Conservation (phyloP, 2,329 filamentous ascomycete species). For the Fusarium pilosicola region DNA sequence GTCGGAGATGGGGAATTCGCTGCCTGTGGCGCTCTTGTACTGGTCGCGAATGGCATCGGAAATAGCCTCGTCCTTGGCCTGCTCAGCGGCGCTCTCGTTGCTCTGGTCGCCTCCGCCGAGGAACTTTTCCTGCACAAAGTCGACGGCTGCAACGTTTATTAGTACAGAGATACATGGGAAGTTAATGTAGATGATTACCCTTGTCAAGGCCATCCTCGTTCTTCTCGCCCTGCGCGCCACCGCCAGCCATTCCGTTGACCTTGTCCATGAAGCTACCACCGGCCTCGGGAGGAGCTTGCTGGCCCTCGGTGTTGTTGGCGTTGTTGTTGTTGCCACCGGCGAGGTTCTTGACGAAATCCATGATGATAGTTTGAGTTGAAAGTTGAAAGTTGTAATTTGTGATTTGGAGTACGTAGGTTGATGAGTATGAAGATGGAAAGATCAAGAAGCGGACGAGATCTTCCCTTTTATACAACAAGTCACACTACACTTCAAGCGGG, state of each 20-base stretch:
- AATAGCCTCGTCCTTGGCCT: slow-evolving; percentile 85
- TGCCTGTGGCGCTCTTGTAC: slow-evolving; percentile 76
- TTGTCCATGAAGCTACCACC: slow-evolving; percentile 70
- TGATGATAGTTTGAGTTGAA: slow-evolving; percentile 44
- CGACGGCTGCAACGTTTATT: slow-evolving; percentile 65
- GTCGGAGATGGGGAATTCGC: slow-evolving; percentile 75
- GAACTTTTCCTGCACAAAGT: slow-evolving; percentile 80
- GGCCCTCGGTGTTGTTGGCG: slow-evolving; percentile 41
- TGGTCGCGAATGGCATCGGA: slow-evolving; percentile 75
- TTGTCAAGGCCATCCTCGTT: slow-evolving; percentile 87
- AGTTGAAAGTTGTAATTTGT: neutral
- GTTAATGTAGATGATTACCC: slow-evolving; percentile 57
- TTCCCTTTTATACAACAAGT: slow-evolving; percentile 17
- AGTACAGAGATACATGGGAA: neutral
- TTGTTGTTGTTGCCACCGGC: slow-evolving; percentile 50
- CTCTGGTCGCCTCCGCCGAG: slow-evolving; percentile 75
- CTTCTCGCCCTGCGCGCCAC: slow-evolving; percentile 79
- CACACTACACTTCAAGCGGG: neutral
- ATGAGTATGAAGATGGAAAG: neutral
- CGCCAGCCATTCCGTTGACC: slow-evolving; percentile 76
- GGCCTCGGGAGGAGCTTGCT: slow-evolving; percentile 42
- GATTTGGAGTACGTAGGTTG: neutral
- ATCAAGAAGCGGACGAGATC: neutral
- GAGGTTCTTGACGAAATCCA: slow-evolving; percentile 67
- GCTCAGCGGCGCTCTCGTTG: slow-evolving; percentile 78